Percentiles rank a stretch among this genome's conserved stretches.
phyloP scores from a whole-genome alignment of 2,329 filamentous ascomycete genomes.

The Aspergillus sp. region DNA sequence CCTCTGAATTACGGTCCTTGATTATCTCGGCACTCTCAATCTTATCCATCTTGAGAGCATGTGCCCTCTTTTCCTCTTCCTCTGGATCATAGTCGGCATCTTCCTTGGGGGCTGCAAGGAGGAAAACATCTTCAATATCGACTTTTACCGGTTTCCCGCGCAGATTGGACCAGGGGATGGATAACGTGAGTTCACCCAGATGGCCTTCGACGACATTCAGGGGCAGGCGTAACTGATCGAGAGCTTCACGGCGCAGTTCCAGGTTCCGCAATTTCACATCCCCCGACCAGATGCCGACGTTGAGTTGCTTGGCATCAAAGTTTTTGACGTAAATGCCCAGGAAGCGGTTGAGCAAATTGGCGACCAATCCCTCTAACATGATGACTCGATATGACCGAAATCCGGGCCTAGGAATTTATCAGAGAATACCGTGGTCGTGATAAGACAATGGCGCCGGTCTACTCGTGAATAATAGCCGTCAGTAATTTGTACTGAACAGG shows the following conservation, averaged over 20 bases:
- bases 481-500: slow-evolving; percentile 1
- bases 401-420: slow-evolving; percentile 54
- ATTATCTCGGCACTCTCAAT: slow-evolving; percentile 91
- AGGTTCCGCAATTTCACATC: slow-evolving; percentile 93
- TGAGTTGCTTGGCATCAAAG: slow-evolving; percentile 94
- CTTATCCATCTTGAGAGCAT: slow-evolving; percentile 97
- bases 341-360: slow-evolving; percentile 96
- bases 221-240: slow-evolving; percentile 92
- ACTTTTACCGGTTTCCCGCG: slow-evolving; percentile 90
- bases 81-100: slow-evolving; percentile 88
- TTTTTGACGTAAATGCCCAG: slow-evolving; percentile 99
- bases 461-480: slow-evolving; percentile 1
- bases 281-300: slow-evolving; percentile 97
- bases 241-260: slow-evolving; percentile 84
- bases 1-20: slow-evolving; percentile 85
- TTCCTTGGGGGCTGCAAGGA: slow-evolving; percentile 90
- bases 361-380: slow-evolving; percentile 96
- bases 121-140: slow-evolving; percentile 91
- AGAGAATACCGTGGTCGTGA: slow-evolving; percentile 7
- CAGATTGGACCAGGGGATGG: slow-evolving; percentile 96
- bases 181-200: slow-evolving; percentile 79
- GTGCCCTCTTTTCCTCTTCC: slow-evolving; percentile 77
- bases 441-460: slow-evolving; percentile 5
- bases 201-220: slow-evolving; percentile 96
- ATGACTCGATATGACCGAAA: slow-evolving; percentile 56